phyloP scores from a whole-genome alignment of 495 filamentous ascomycete species.

The Penicillium lagena region DNA sequence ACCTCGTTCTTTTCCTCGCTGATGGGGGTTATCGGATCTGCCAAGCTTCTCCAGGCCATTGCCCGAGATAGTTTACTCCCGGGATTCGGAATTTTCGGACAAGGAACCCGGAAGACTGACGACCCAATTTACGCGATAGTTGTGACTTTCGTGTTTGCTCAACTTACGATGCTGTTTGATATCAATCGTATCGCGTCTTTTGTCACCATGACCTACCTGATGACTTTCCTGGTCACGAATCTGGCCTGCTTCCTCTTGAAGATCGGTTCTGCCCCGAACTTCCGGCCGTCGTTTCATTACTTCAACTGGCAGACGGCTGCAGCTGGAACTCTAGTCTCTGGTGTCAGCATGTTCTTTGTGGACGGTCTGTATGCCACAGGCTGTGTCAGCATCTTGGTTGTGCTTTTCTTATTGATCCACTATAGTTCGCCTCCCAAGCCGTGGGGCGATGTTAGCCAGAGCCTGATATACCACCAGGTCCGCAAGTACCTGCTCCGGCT shows the following conservation, averaged over 20 bases:
- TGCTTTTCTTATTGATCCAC: slow-evolving; percentile 79
- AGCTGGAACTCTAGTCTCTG: slow-evolving; percentile 65
- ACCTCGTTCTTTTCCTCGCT: slow-evolving; percentile 77
- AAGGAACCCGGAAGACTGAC: slow-evolving; percentile 67
- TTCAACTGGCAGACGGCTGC: slow-evolving; percentile 83
- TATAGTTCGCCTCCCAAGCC: slow-evolving; percentile 78
- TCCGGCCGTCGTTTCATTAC: slow-evolving; percentile 79
- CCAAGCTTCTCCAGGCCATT: slow-evolving; percentile 82
- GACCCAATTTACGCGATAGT: slow-evolving; percentile 75
- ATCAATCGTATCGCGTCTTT: slow-evolving; percentile 86
- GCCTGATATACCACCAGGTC: slow-evolving; percentile 86
- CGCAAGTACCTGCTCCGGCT: slow-evolving; percentile 80
- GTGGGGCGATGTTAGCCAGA: slow-evolving; percentile 88
- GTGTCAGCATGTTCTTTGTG: slow-evolving; percentile 81
- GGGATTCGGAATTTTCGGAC: slow-evolving; percentile 66
- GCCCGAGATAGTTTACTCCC: slow-evolving; percentile 76
- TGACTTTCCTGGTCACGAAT: slow-evolving; percentile 61
- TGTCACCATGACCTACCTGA: slow-evolving; percentile 82
- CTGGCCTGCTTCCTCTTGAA: slow-evolving; percentile 83
- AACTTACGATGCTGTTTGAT: slow-evolving; percentile 76
- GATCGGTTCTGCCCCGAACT: slow-evolving; percentile 90
- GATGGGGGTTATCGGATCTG: slow-evolving; percentile 82
- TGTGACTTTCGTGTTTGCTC: slow-evolving; percentile 67
- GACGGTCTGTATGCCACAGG: slow-evolving; percentile 75
- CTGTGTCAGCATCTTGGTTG: slow-evolving; percentile 64